Conservation (phyloP, 805 yeast genomes). For the Saccharomycopsis fibuligera region DNA sequence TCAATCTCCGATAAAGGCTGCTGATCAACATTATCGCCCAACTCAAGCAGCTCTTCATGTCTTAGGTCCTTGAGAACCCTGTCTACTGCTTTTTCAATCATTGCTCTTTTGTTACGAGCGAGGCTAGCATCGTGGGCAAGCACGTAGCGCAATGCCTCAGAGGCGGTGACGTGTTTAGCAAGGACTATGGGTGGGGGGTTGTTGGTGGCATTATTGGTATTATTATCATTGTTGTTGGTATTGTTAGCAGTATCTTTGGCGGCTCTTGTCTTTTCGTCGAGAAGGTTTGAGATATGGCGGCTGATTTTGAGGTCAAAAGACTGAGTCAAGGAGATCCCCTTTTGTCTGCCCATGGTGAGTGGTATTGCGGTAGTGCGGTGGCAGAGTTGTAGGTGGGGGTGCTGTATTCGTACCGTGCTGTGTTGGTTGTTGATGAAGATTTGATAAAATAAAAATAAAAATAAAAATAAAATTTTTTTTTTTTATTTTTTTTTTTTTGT, state of each 20-base stretch:
- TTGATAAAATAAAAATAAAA: too few relatives aligned
- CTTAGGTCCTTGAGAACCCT: conserved; percentile 7
- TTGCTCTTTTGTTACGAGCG: conserved; percentile 14
- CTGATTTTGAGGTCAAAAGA: background rate
- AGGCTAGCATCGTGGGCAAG: conserved; percentile 10
- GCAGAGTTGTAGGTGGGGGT: too few relatives aligned
- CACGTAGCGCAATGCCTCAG: conserved; percentile 13
- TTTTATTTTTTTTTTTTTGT: too few relatives aligned
- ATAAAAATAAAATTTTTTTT: too few relatives aligned
- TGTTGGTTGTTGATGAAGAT: too few relatives aligned
- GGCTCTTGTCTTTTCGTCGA: background rate
- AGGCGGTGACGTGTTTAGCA: conserved; percentile 9
- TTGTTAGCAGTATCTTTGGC: background rate
- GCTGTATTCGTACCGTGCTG: too few relatives aligned
- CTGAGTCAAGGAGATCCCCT: background rate
- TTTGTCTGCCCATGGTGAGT: background rate
- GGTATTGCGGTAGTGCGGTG: too few relatives aligned
- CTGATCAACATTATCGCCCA: conserved; percentile 20
- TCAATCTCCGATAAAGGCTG: conserved; percentile 50
- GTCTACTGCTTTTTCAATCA: conserved; percentile 18
- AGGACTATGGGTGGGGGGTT: conserved; percentile 8
- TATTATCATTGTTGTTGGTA: background rate
- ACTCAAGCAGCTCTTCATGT: conserved; percentile 19
- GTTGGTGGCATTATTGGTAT: conserved; percentile 29
- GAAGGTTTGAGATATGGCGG: background rate